Evolutionary conservation across 192 early-diverging fungal species (phyloP).

Genomic region (Phycomyces nitens): DNA sequence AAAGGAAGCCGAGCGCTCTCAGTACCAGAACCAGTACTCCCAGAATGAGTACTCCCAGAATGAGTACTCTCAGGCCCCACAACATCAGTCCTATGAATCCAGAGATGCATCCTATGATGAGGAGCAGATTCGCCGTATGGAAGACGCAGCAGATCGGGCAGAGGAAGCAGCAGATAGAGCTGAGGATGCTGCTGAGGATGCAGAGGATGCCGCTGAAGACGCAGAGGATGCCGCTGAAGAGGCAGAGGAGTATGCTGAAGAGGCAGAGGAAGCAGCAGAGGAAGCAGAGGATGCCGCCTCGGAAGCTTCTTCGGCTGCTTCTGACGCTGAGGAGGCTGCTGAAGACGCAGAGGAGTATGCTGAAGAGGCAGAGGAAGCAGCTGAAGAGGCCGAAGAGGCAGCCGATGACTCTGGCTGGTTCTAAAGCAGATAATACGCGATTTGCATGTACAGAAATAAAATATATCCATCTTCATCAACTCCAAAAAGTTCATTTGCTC

Average conservation of each 20-base stretch:
- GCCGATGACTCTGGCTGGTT: not conserved
- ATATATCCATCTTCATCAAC: too few relatives aligned
- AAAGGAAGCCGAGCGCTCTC: not conserved
- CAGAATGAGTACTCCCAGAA: too few relatives aligned
- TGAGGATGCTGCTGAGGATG: not conserved
- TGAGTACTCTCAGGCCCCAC: not conserved
- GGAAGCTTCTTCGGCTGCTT: not conserved
- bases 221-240: conserved; percentile 4
- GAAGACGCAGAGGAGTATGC: not conserved
- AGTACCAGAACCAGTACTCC: not conserved
- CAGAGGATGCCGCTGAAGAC: conserved; percentile 2
- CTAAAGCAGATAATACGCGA: too few relatives aligned
- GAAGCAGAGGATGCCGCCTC: not conserved
- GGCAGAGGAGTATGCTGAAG: not conserved
- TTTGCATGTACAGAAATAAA: too few relatives aligned
- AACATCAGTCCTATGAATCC: conserved; percentile 2
- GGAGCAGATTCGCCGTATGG: not conserved
- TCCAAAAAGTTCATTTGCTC: too few relatives aligned
- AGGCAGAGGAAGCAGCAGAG: conserved; percentile 3
- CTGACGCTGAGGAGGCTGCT: not conserved
- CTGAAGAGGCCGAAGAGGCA: conserved; percentile 2
- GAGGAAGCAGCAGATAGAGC: not conserved
- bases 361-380: conserved; percentile 5
- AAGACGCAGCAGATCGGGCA: not conserved
- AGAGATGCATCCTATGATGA: not conserved